phyloP scores from a whole-genome alignment of 768 basidiomycete genomes.

The Suillus variegatus region DNA sequence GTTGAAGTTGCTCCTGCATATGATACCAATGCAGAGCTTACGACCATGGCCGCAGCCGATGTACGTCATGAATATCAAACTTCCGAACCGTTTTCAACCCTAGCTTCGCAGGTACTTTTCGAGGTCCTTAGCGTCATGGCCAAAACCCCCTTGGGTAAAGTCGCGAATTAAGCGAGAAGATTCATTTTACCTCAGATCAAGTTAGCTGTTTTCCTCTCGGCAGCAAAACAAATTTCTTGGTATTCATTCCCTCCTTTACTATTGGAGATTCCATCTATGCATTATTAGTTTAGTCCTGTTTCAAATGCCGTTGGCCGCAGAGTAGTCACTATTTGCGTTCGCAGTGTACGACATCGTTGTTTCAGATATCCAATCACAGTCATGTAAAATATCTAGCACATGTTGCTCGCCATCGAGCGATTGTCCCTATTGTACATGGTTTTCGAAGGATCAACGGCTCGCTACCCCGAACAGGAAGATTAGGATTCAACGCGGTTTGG shows the following conservation, averaged over 20 bases:
- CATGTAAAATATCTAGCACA: not conserved
- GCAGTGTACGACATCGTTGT: not conserved
- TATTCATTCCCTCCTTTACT: not conserved
- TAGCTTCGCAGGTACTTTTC: constrained; percentile 57
- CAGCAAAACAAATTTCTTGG: not conserved
- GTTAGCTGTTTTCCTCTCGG: not conserved
- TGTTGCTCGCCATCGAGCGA: not conserved
- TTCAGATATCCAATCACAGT: not conserved
- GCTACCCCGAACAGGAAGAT: not conserved
- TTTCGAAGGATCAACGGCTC: not conserved
- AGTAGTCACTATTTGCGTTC: not conserved
- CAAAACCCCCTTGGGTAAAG: constrained; percentile 74
- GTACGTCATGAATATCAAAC: constrained; percentile 33
- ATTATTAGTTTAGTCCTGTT: not conserved
- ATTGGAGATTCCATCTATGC: not conserved
- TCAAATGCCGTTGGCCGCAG: not conserved
- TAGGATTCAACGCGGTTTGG: not conserved
- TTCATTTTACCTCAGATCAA: not conserved
- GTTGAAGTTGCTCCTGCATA: constrained; percentile 87
- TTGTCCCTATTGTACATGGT: not conserved
- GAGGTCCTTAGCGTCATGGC: constrained; percentile 80
- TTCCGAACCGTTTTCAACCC: constrained; percentile 2
- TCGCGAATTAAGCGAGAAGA: constrained; percentile 23
- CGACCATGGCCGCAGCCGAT: constrained; percentile 65
- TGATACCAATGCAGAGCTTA: constrained; percentile 65